Evolutionary conservation across 164 flowering plant species (phyloP).

Genomic region (Tinospora cordifolia): DNA sequence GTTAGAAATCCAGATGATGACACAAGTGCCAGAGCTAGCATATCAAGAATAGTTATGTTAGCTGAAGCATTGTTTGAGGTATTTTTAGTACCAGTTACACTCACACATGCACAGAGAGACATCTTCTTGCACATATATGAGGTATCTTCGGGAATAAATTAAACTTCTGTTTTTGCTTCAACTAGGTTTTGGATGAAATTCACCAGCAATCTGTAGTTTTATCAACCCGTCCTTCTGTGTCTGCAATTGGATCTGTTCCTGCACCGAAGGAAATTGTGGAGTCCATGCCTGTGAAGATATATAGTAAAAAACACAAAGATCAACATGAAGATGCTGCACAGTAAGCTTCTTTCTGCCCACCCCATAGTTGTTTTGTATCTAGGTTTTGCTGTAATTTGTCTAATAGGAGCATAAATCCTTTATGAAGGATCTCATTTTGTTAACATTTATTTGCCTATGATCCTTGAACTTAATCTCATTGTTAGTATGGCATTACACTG

Average conservation of each 20-base stretch:
- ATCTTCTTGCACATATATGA: background rate
- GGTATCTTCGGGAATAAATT: slow-evolving; percentile 12
- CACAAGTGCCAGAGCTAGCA: slow-evolving; percentile 75
- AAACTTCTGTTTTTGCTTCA: slow-evolving; percentile 17
- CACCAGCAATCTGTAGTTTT: slow-evolving; percentile 97
- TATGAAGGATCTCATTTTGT: background rate
- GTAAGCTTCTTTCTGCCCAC: slow-evolving; percentile 35
- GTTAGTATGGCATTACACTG: background rate
- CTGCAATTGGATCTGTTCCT: slow-evolving; percentile 86
- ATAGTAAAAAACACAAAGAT: slow-evolving; percentile 43
- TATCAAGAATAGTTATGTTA: slow-evolving; percentile 91
- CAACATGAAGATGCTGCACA: slow-evolving; percentile 67
- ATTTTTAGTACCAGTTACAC: slow-evolving; percentile 6
- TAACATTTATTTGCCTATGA: background rate
- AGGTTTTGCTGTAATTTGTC: background rate
- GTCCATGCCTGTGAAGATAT: slow-evolving; percentile 61
- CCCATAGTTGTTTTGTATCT: background rate
- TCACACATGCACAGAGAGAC: background rate
- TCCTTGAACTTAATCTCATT: background rate
- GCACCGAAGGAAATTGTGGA: slow-evolving; percentile 91
- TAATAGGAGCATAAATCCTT: background rate
- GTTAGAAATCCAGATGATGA: slow-evolving; percentile 51
- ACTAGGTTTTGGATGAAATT: slow-evolving; percentile 98
- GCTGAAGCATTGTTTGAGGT: slow-evolving; percentile 99
- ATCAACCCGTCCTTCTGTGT: slow-evolving; percentile 76